phyloP scores from a whole-genome alignment of 2,329 filamentous ascomycete species.

The Calonectria honghensis region DNA sequence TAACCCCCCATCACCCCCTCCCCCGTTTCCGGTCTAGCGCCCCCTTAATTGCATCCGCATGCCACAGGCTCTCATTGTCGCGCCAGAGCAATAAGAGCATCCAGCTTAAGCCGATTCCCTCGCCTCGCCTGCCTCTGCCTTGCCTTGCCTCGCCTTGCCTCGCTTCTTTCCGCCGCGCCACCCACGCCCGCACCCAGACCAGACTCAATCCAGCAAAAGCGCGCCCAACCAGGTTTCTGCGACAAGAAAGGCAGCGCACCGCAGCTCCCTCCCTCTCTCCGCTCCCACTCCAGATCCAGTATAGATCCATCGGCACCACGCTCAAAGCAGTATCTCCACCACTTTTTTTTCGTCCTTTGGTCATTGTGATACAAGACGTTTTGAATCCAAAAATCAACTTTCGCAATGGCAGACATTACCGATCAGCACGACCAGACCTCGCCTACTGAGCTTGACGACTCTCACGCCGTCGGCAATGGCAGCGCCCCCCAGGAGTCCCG shows the following conservation, averaged over 20 bases:
- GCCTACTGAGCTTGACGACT: constrained; percentile 83
- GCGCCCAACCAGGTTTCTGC: constrained; percentile 74
- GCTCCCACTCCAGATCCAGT: constrained; percentile 78
- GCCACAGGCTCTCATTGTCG: constrained; percentile 43
- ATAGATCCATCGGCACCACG: constrained; percentile 79
- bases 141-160: constrained; percentile 56
- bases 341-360: constrained; percentile 66
- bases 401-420: constrained; percentile 84
- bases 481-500: constrained; percentile 81
- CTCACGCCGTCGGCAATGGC: constrained; percentile 84
- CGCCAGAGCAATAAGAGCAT: constrained; percentile 50
- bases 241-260: constrained; percentile 68
- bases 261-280: constrained; percentile 65
- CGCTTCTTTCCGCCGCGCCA: constrained; percentile 65
- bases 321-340: constrained; percentile 80
- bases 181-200: constrained; percentile 57
- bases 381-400: constrained; percentile 50
- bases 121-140: constrained; percentile 52
- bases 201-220: constrained; percentile 63
- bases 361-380: constrained; percentile 60
- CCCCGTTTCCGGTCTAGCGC: constrained; percentile 54
- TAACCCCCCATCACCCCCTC: constrained; percentile 39
- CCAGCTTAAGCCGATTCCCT: constrained; percentile 49
- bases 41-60: constrained; percentile 57
- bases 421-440: constrained; percentile 86